Evolutionary conservation across 208 protist genomes (phyloP).

Genomic region (Lotmaria passim): DNA sequence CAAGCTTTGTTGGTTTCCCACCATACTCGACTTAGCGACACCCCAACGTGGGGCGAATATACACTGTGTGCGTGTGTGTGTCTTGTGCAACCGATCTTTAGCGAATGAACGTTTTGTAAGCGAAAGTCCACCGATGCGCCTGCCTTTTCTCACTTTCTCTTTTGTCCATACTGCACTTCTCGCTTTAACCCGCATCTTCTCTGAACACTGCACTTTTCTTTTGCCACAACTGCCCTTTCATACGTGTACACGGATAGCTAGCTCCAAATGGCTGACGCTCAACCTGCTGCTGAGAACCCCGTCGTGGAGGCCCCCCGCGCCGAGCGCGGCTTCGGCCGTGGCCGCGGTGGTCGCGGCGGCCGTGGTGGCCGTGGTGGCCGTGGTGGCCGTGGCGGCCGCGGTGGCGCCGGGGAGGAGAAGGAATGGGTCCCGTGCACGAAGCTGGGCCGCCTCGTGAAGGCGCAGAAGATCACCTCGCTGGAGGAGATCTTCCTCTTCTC

Average conservation of each 20-base stretch:
- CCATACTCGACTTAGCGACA: no score
- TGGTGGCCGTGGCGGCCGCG: constrained; percentile 51
- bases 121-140: no score
- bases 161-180: no score
- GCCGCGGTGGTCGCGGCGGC: constrained; percentile 47
- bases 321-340: constrained; percentile 73
- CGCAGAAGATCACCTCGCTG: constrained; percentile 96
- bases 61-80: no score
- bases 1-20: no score
- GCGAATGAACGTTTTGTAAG: no score
- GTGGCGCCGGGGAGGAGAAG: constrained; percentile 81
- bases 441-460: constrained; percentile 98
- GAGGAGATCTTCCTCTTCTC: constrained; percentile 99
- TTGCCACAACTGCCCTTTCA: not conserved
- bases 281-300: constrained; percentile 45
- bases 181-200: no score
- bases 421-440: constrained; percentile 99
- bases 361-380: constrained; percentile 71
- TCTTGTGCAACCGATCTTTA: no score
- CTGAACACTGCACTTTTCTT: not conserved
- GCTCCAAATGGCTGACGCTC: constrained; percentile 78
- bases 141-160: no score
- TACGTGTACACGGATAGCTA: not conserved
- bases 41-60: no score
- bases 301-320: constrained; percentile 40